Conservation (phyloP, 2,329 filamentous ascomycete species). For the Diaporthe velutina region DNA sequence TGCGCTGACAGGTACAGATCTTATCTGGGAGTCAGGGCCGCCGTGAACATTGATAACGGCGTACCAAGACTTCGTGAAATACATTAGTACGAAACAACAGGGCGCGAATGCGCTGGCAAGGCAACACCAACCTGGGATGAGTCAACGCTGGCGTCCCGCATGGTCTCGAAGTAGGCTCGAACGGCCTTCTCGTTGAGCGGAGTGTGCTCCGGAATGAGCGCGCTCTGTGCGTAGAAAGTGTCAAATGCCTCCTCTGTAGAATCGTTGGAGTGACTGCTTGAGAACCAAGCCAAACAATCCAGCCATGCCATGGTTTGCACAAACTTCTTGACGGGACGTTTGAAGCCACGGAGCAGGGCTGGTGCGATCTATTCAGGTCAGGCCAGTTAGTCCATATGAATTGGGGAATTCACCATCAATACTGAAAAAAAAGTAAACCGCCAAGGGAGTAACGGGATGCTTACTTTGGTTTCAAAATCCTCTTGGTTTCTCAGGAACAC, state of each 20-base stretch:
- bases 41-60: constrained; percentile 58
- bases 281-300: constrained; percentile 28
- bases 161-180: constrained; percentile 24
- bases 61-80: constrained; percentile 49
- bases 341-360: constrained; percentile 20
- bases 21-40: constrained; percentile 54
- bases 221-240: constrained; percentile 33
- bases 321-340: constrained; percentile 30
- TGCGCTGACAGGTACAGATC: constrained; percentile 44
- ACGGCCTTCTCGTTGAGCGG: constrained; percentile 2
- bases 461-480: constrained; percentile 14
- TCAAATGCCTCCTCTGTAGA: constrained; percentile 31
- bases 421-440: too few species aligned
- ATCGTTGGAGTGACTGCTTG: constrained; percentile 24
- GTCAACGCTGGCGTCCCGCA: background rate
- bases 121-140: constrained; percentile 14
- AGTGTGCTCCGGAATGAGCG: constrained; percentile 18
- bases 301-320: constrained; percentile 31
- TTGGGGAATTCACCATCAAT: too few species aligned
- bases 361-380: constrained; percentile 2
- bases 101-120: too few species aligned
- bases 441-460: background rate
- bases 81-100: background rate
- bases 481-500: background rate
- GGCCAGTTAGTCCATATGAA: background rate